phyloP scores from a whole-genome alignment of 2,329 filamentous ascomycete genomes.

The Pleomassaria siparia region DNA sequence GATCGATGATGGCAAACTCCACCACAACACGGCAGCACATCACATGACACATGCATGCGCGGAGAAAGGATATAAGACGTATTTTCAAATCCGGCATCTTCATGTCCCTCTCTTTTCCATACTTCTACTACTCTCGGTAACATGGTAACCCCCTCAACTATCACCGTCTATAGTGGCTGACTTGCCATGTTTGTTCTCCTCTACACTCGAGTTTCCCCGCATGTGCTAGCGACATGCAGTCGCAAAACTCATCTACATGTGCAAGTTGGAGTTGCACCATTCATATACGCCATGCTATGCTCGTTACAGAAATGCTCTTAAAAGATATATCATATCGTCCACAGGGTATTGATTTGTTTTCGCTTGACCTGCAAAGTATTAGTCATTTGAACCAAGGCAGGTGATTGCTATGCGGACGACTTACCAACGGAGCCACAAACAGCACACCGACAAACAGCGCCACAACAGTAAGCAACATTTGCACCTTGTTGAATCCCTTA shows the following conservation, averaged over 20 bases:
- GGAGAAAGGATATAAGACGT: too few species aligned
- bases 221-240: background rate
- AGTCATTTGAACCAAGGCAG: constrained; percentile 11
- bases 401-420: constrained; percentile 12
- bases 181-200: too few species aligned
- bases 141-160: too few species aligned
- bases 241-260: background rate
- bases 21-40: too few species aligned
- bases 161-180: too few species aligned
- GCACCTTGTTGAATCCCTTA: constrained; percentile 89
- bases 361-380: constrained; percentile 48
- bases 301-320: background rate
- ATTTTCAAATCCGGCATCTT: too few species aligned
- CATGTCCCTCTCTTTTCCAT: too few species aligned
- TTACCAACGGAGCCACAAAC: constrained; percentile 81
- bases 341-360: constrained; percentile 69
- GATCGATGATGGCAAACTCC: too few species aligned
- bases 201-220: background rate
- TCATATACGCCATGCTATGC: background rate
- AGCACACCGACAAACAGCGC: constrained; percentile 76
- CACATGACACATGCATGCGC: too few species aligned
- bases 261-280: background rate
- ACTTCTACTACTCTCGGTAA: too few species aligned
- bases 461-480: constrained; percentile 79
- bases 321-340: constrained; percentile 48